Evolutionary conservation across 2,329 filamentous ascomycete species (phyloP).

Genomic region (Hypoxylon sp.): DNA sequence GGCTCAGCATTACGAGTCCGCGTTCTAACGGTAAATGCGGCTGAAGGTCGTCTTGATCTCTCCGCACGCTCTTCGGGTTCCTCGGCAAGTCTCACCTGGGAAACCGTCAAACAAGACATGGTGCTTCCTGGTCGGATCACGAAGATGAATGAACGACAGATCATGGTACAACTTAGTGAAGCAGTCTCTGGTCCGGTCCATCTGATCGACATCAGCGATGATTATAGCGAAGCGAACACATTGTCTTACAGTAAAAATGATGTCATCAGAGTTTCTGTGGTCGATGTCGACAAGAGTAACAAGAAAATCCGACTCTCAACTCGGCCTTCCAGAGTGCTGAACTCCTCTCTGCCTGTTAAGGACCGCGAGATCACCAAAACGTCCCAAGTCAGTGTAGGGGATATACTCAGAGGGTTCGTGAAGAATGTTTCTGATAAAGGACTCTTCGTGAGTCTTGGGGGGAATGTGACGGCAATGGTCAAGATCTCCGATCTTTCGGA

Average conservation of each 20-base stretch:
- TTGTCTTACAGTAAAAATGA: conserved; percentile 84
- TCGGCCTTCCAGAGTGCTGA: conserved; percentile 88
- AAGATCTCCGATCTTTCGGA: conserved; percentile 92
- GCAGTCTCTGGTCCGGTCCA: conserved; percentile 82
- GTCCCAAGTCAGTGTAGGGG: conserved; percentile 79
- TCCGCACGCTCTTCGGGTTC: conserved; percentile 76
- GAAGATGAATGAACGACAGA: conserved; percentile 84
- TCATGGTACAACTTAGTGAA: conserved; percentile 88
- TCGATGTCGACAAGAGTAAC: conserved; percentile 83
- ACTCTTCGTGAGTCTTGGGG: conserved; percentile 86
- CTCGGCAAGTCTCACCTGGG: conserved; percentile 72
- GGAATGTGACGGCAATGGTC: conserved; percentile 83
- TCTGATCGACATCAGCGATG: conserved; percentile 85
- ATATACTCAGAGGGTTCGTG: conserved; percentile 90
- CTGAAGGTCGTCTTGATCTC: conserved; percentile 83
- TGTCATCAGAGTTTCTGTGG: conserved; percentile 86
- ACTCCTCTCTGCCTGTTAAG: conserved; percentile 82
- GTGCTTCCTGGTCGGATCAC: conserved; percentile 86
- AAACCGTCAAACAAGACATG: conserved; percentile 80
- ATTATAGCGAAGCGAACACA: conserved; percentile 85
- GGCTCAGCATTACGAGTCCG: conserved; percentile 89
- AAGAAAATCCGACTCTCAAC: conserved; percentile 86
- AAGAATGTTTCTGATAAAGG: conserved; percentile 92
- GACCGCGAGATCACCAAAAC: conserved; percentile 82
- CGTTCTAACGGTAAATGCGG: conserved; percentile 79